Evolutionary conservation across 2,329 filamentous ascomycete species (phyloP).

Genomic region (Fusarium hostae): DNA sequence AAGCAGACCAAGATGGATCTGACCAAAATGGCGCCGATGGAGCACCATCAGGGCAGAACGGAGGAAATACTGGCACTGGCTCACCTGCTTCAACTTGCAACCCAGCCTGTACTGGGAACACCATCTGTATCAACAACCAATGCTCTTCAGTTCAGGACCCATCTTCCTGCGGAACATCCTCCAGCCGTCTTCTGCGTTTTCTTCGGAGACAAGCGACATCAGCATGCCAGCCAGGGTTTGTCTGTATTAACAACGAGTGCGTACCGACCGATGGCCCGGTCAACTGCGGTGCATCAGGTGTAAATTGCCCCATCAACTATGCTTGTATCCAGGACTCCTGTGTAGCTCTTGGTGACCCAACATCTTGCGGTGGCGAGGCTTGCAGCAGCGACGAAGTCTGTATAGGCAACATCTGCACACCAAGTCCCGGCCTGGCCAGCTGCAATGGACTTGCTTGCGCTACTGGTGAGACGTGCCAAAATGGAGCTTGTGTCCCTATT

Average conservation of each 20-base stretch:
- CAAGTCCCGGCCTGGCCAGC: neutral
- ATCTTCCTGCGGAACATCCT: constrained; percentile 1
- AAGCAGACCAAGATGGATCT: neutral
- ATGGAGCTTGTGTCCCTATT: constrained; percentile 9
- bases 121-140: constrained; percentile 11
- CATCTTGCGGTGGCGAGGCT: neutral
- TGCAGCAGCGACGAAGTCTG: constrained; percentile 25
- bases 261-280: neutral
- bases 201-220: constrained; percentile 11
- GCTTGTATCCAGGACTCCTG: constrained; percentile 29
- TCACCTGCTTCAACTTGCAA: neutral
- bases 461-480: constrained; percentile 14
- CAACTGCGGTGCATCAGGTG: constrained; percentile 11
- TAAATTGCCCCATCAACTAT: constrained; percentile 17
- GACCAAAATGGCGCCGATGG: neutral
- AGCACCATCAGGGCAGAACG: neutral
- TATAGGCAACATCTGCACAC: constrained; percentile 25
- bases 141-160: constrained; percentile 16
- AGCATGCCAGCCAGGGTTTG: constrained; percentile 9
- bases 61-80: neutral
- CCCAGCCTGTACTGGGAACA: constrained; percentile 1
- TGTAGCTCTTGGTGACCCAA: constrained; percentile 13
- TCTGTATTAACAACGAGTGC: constrained; percentile 26
- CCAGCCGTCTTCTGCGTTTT: constrained; percentile 2
- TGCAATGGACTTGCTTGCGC: constrained; percentile 8